A percentile compares a stretch with the other conserved stretches of the same genome.
Evolutionary conservation across 768 basidiomycete species (phyloP).

Genomic region (Fibroporia radiculosa): DNA sequence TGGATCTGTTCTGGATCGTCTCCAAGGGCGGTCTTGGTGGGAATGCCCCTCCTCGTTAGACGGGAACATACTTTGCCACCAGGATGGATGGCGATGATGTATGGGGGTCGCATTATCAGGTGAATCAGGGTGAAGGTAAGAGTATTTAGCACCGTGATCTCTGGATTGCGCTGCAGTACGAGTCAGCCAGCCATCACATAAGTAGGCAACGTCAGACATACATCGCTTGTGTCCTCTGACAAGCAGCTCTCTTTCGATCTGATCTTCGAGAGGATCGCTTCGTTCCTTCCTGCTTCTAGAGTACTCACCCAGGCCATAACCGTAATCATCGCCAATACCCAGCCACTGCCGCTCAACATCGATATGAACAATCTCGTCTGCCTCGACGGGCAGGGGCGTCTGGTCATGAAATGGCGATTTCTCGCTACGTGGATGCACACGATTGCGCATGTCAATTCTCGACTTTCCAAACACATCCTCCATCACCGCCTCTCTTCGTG

Average conservation of each 20-base stretch:
- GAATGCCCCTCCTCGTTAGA: constrained; percentile 5
- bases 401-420: constrained; percentile 4
- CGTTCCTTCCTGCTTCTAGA: constrained; percentile 29
- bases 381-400: constrained; percentile 22
- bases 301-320: constrained; percentile 23
- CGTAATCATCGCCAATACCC: constrained; percentile 32
- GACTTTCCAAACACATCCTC: constrained; percentile 27
- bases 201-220: constrained; percentile 10
- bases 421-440: constrained; percentile 4
- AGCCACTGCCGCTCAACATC: constrained; percentile 47
- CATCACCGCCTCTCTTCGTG: constrained; percentile 32
- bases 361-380: constrained; percentile 35
- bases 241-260: constrained; percentile 47
- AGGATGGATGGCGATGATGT: constrained; percentile 6
- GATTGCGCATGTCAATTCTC: constrained; percentile 14
- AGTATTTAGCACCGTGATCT: background rate
- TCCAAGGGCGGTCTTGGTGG: constrained; percentile 5
- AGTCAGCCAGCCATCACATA: too few relatives aligned
- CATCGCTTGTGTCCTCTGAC: constrained; percentile 29
- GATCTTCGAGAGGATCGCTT: constrained; percentile 44
- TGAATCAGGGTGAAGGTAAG: background rate
- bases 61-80: constrained; percentile 14
- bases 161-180: background rate
- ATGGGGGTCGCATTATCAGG: background rate
- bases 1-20: constrained; percentile 9